These are phyloP conservation scores for Cyberlindnera maritima DNA, from an alignment of 805 yeast genomes.

Conservation along the genomic window DNA sequence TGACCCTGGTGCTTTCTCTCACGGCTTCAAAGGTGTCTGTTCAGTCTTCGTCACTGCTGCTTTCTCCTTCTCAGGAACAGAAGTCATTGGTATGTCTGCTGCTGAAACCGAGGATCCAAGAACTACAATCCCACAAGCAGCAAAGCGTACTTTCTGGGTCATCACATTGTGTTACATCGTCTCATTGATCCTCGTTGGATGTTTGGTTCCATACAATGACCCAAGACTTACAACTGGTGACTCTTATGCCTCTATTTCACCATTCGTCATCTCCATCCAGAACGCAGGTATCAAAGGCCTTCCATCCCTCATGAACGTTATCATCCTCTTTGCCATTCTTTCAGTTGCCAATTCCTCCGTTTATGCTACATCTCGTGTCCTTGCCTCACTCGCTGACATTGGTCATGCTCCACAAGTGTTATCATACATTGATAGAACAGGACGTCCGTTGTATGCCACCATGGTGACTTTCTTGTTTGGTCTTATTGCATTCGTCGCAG, in stretches of 20 bases:
- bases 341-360: conserved; percentile 76
- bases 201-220: conserved; percentile 65
- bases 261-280: conserved; percentile 70
- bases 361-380: conserved; percentile 64
- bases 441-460: conserved; percentile 64
- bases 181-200: conserved; percentile 53
- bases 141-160: conserved; percentile 81
- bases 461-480: conserved; percentile 52
- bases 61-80: conserved; percentile 71
- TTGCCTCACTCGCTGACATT: conserved; percentile 60
- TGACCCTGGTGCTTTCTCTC: conserved; percentile 50
- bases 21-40: conserved; percentile 64
- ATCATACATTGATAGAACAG: conserved; percentile 61
- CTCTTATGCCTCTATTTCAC: conserved; percentile 65
- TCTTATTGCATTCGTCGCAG: conserved; percentile 56
- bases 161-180: conserved; percentile 64
- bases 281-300: conserved; percentile 62
- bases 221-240: conserved; percentile 42
- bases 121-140: conserved; percentile 64
- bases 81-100: conserved; percentile 69
- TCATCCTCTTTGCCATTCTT: conserved; percentile 60
- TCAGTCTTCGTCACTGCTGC: conserved; percentile 73
- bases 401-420: conserved; percentile 59
- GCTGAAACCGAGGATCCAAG: conserved; percentile 73
- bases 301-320: conserved; percentile 66